phyloP scores from a whole-genome alignment of 768 basidiomycete species.

The Neoboletus magnificus region DNA sequence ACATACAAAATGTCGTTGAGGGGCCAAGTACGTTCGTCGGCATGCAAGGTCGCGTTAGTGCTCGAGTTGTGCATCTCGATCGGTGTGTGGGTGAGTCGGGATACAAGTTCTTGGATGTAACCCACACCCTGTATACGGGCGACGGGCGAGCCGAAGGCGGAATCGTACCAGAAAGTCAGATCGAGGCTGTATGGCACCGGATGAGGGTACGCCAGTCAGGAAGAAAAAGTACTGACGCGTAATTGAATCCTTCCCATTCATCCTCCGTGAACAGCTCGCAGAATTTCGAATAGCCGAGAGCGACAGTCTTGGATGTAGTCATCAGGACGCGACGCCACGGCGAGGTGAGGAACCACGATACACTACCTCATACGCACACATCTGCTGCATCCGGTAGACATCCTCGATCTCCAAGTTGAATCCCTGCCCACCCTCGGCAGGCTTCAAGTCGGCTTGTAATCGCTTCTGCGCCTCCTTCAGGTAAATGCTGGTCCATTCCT shows the following conservation, averaged over 20 bases:
- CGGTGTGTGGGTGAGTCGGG: constrained; percentile 75
- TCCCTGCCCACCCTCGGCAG: constrained; percentile 35
- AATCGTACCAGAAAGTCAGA: constrained; percentile 47
- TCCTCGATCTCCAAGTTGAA: constrained; percentile 64
- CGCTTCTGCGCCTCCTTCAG: constrained; percentile 62
- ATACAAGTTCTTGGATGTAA: constrained; percentile 78
- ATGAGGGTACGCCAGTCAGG: not conserved
- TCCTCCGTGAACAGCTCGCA: constrained; percentile 87
- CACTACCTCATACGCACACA: constrained; percentile 79
- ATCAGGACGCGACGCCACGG: not conserved
- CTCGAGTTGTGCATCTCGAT: constrained; percentile 72
- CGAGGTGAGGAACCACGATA: not conserved
- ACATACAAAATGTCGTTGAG: constrained; percentile 73
- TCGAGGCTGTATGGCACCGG: constrained; percentile 14
- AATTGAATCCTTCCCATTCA: constrained; percentile 93
- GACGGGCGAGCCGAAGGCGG: constrained; percentile 79
- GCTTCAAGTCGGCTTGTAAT: constrained; percentile 49
- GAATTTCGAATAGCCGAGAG: constrained; percentile 87
- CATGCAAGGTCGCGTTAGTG: constrained; percentile 79
- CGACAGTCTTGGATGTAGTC: constrained; percentile 65
- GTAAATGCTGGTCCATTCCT: constrained; percentile 69
- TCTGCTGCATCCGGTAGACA: constrained; percentile 72
- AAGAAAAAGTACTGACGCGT: constrained; percentile 50
- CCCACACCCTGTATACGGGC: constrained; percentile 76
- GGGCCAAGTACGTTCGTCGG: constrained; percentile 66